Evolutionary conservation across 2,329 filamentous ascomycete species (phyloP), one percentile per base, ranked within the genome.

Genomic region (Nectriaceae sp.): DNA sequence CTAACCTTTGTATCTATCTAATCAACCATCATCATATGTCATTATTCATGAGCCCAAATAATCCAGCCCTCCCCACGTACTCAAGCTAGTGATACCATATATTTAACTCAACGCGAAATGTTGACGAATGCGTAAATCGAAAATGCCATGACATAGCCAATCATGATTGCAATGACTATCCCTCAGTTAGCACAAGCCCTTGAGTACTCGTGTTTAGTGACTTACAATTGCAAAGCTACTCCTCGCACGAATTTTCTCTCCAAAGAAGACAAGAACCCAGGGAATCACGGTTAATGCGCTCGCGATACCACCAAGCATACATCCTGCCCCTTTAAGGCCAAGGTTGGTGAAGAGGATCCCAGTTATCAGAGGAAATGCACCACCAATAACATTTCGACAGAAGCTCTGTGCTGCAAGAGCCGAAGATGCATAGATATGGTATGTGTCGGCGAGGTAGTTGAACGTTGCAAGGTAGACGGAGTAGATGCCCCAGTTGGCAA

Each of bases 371-470:
- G 91, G 91, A 54, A 97, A 96, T 0, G 84, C 70, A 2, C 90
- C 92, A 8, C 87, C 90, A 0, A 96, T 73, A 2, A 96, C 75
- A 65, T 96, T 97, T 11, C 92, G 82, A 60, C 89, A 93, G 65
- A 89, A 95, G 15, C 83, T 88, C 72, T 96, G 90, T 1, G 91
- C 90, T 0, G 92, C 92, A 5, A 96, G 74, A 0, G 92, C 91
- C 1, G 89, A 94, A 33, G 86, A 90, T 0, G 92, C 90, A 61
- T 93, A 96, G 3, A 81, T 77, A 64, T 91, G 87, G 67, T 96
- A 97, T 2, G 86, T 87, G 64, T 97, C 92, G 18, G 91, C 90
- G 2, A 97, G 78, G 60, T 96, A 97, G 65, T 97, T 97, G 73
- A 97, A 96, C 0, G 90, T 89, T 3, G 91, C 87, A 1, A 97